Evolutionary conservation across 2,329 filamentous ascomycete species (phyloP), one percentile per base, ranked within the genome.

Genomic region (Cordyceps tenuipes): DNA sequence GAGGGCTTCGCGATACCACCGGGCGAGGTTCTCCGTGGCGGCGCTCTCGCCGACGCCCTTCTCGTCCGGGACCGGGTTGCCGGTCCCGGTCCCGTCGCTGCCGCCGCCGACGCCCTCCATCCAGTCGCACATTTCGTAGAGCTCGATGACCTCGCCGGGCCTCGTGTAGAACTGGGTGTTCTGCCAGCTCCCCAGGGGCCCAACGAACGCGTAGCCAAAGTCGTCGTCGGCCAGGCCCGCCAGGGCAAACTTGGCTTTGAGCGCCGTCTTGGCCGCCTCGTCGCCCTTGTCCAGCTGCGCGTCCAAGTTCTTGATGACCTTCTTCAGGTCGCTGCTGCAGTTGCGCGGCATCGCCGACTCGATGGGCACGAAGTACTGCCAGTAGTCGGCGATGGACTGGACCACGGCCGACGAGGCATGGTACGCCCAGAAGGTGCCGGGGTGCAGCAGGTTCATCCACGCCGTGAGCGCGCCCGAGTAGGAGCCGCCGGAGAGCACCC

Each of bases 351-450:
- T 74, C 47, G 72, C 81, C 15, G 73, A 64, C 17, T 75, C 71
- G 2, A 78, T 73, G 1, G 77, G 78, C 51, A 76, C 74, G 59
- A 71, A 79, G 68, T 82, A 82, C 65, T 78, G 68, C 77, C 87
- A 91, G 72, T 85, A 90, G 65, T 92, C 87, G 64, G 82, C 85
- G 62, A 92, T 87, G 3, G 89, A 88, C 65, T 85, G 80, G 0
- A 87, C 88, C 1, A 92, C 88, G 1, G 87, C 90, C 1, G 88
- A 91, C 0, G 87, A 89, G 0, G 86, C 86, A 51, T 94, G 90
- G 9, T 87, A 82, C 1, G 82, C 90, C 80, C 82, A 91, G 71
- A 88, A 92, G 12, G 86, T 77, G 41, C 91, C 85, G 0, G 90
- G 90, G 68, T 92, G 91, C 12, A 86, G 71, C 53, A 85, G 82